Evolutionary conservation across 805 yeast genomes (phyloP), one percentile per base, ranked within the genome.

Genomic region (Starmera amethionina): DNA sequence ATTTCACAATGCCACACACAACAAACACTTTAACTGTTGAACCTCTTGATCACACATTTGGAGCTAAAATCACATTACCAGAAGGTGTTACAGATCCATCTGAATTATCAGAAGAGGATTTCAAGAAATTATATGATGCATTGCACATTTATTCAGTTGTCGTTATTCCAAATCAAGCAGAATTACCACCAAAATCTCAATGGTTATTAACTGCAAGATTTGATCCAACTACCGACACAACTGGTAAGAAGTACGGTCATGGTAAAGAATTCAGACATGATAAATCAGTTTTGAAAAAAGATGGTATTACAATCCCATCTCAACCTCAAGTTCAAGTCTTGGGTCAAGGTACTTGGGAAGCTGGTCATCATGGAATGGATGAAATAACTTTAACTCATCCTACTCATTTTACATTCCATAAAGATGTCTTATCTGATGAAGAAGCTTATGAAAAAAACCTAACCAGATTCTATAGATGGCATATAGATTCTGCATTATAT

Each of bases 381-480:
- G 66, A 70, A 19, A 71, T 82, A 43, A 58, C 58, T 15, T 72
- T 86, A 46, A 83, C 84, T 34, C 96, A 87, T 56, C 96, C 96
- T 36, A 79, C 86, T 2, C 96, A 87, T 58, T 74, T 76, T 49
- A 71, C 80, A 2, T 87, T 87, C 73, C 96, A 87, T 64, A 79
- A 79, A 49, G 63, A 70, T 12, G 70, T 77, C 1, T 68, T 87
- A 46, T 65, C 79, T 14, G 71, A 73, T n/a, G 79, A 77, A 35
- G 76, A 86, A 48, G 73, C 81, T 46, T 73, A 67, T 31, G 64
- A 67, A 8, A 54, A 73, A 19, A 75, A 79, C 39, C 73, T 74
- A 59, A 87, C 96, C 3, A 72, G 94, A 51, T 87, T 79, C 59
- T 87, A 86, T 72, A 75, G 96, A 63, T 87, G 96, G 96, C 96